A percentile compares a stretch with the other conserved stretches of the same genome.
Conservation (phyloP, 2,329 filamentous ascomycete genomes). For the Onygenales sp. region DNA sequence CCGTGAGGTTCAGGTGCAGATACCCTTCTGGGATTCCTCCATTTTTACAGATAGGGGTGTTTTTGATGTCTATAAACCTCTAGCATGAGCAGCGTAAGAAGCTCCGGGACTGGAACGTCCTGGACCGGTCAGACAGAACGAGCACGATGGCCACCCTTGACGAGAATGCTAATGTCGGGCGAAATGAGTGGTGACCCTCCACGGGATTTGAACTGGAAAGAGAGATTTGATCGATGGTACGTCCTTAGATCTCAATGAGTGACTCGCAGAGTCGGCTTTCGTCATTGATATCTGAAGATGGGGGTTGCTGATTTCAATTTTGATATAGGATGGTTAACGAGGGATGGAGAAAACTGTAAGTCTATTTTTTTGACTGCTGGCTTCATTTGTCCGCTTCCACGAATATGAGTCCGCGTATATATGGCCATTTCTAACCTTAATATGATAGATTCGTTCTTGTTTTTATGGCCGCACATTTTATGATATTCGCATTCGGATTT, state of each 20-base stretch:
- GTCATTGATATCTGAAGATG: not conserved
- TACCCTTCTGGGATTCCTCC: not conserved
- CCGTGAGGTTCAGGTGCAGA: not conserved
- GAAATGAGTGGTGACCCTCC: constrained; percentile 69
- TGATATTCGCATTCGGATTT: constrained; percentile 72
- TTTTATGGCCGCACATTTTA: constrained; percentile 62
- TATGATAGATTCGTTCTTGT: constrained; percentile 59
- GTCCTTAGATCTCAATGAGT: not conserved
- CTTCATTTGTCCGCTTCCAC: too few species aligned
- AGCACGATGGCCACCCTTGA: constrained; percentile 72
- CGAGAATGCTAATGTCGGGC: constrained; percentile 71
- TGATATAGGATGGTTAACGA: constrained; percentile 67
- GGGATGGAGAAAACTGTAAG: constrained; percentile 69
- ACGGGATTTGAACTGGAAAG: constrained; percentile 56
- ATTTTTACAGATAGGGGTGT: not conserved
- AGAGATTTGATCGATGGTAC: constrained; percentile 65
- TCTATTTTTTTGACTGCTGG: constrained; percentile 14
- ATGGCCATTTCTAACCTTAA: too few species aligned
- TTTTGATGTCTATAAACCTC: not conserved
- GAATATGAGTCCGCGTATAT: not conserved
- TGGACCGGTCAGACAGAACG: constrained; percentile 49
- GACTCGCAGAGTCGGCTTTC: not conserved
- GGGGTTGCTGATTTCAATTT: not conserved
- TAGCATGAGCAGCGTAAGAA: constrained; percentile 5
- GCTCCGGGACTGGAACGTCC: constrained; percentile 17